Percentiles rank a stretch among this genome's conserved stretches.
phyloP scores from a whole-genome alignment of 306 rosid species.

The Citrullus colocynthis region DNA sequence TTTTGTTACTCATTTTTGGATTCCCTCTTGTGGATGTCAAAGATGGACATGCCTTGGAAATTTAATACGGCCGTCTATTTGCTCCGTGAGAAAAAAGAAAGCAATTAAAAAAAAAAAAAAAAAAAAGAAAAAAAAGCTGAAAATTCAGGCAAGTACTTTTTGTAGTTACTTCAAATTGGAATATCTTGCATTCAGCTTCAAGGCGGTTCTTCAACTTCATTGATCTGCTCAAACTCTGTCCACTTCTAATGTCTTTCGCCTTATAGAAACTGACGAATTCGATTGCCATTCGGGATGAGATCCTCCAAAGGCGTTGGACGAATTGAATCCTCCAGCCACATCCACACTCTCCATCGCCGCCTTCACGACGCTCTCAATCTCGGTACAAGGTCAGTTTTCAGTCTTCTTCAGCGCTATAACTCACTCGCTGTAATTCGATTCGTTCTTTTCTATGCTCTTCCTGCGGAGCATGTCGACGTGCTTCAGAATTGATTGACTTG shows the following conservation, averaged over 20 bases:
- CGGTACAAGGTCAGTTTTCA: constrained; percentile 47
- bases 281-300: constrained; percentile 19
- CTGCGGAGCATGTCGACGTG: not conserved
- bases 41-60: no score
- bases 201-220: not conserved
- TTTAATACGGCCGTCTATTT: no score
- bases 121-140: not conserved
- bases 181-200: not conserved
- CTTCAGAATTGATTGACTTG: not conserved
- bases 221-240: not conserved
- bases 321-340: constrained; percentile 28
- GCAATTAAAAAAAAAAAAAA: no score
- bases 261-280: not conserved
- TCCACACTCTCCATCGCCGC: constrained; percentile 54
- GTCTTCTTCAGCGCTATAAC: not conserved
- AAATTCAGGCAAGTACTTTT: not conserved
- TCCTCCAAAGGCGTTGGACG: constrained; percentile 29
- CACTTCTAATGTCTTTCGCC: not conserved
- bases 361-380: constrained; percentile 58
- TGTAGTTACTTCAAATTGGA: not conserved
- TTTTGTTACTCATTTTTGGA: no score
- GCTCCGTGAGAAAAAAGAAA: no score
- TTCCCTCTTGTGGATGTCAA: no score
- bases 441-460: not conserved
- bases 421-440: not conserved